Evolutionary conservation across 2,329 filamentous ascomycete genomes (phyloP).

Genomic region (Aspergillus costaricaensis): DNA sequence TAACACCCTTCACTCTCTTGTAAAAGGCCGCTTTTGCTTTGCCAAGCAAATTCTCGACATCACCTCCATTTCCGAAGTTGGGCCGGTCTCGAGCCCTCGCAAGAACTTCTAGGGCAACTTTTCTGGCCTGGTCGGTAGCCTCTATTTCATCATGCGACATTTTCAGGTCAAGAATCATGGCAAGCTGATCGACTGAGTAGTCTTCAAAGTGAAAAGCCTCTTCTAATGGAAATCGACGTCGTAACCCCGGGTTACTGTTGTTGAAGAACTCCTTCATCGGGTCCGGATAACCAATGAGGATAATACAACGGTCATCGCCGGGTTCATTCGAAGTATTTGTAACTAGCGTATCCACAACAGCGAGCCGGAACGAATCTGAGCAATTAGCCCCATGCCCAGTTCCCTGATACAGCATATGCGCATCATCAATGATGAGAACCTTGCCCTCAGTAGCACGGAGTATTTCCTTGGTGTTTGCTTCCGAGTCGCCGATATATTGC

Average conservation of each 20-base stretch:
- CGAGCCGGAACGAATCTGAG: neutral
- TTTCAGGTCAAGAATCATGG: neutral
- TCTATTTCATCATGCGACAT: neutral
- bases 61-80: slow-evolving; percentile 9
- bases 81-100: neutral
- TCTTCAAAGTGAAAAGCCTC: neutral
- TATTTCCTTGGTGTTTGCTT: neutral
- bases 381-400: neutral
- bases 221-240: slow-evolving; percentile 2
- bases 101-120: slow-evolving; percentile 3
- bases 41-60: slow-evolving; percentile 2
- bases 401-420: neutral
- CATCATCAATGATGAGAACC: neutral
- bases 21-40: neutral
- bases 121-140: neutral
- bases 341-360: neutral
- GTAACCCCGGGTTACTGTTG: slow-evolving; percentile 17
- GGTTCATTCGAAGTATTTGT: neutral
- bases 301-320: slow-evolving; percentile 7
- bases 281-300: slow-evolving; percentile 8
- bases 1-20: neutral
- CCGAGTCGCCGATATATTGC: neutral
- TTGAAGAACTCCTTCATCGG: slow-evolving; percentile 15
- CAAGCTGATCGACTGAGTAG: neutral
- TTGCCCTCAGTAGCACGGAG: neutral